Evolutionary conservation across 306 rosid genomes (phyloP), one percentile per base, ranked within the genome.

Genomic region (Fragaria ananassa): DNA sequence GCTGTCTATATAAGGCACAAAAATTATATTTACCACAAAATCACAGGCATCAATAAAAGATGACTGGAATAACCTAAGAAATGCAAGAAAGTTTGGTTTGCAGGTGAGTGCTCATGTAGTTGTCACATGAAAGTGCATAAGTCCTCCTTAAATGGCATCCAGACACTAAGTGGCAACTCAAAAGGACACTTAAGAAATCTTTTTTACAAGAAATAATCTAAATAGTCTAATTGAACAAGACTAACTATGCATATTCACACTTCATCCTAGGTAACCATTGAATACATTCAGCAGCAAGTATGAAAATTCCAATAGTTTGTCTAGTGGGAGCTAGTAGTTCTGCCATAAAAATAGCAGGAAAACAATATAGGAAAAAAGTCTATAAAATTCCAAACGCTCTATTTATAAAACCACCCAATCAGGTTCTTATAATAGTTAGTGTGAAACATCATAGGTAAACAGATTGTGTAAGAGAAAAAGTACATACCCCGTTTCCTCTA

Each of bases 401-500:
- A 19, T 19, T 19, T 19, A 18, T 7, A 53, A 23, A 57, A 25
- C 7, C 63, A 23, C 34, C 2, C 34, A 23, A 21, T 56, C 6
- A 56, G 63, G 15, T 57, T 23, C 1, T 51, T 41, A 51, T 47
- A 10, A n/a, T 6, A 51, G 23, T 6, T 25, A 0, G 39, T 6
- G 19, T 27, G 42, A 58, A 15, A n/a, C 57, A 51, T 44, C 35
- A 57, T 57, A 57, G 63, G 34, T 27, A 57, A 57, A 31, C 67
- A 69, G 66, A 63, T 74, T 50, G 68, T 47, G 70, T 75, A 58
- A 61, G 70, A 72, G 3, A 70, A 79, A 76, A 8, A 77, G 39
- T 57, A 35, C 57, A 75, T 87, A 93, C 97, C 92, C 87, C 89
- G 73, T 41, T 37, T 75, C 90, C 93, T 79, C 88, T 83, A 68